Evolutionary conservation across 805 yeast genomes (phyloP).

Genomic region (Yamadazyma ubonensis): DNA sequence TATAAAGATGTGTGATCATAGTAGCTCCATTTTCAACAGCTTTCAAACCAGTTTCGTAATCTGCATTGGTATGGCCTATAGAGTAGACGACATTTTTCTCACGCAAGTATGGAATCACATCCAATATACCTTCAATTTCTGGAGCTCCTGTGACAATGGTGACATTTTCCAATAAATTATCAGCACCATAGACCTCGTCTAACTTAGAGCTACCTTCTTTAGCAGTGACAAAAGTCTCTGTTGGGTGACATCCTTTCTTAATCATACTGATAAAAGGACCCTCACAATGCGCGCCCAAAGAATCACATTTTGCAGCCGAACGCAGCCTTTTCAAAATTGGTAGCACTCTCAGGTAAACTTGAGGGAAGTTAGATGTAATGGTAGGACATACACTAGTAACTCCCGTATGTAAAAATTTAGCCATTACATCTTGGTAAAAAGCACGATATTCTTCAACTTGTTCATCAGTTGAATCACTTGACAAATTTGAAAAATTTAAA

Average conservation of each 20-base stretch:
- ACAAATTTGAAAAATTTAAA: conserved; percentile 47
- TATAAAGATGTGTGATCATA: conserved; percentile 61
- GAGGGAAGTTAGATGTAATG: conserved; percentile 50
- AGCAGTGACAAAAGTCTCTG: conserved; percentile 43
- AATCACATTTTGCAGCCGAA: conserved; percentile 34
- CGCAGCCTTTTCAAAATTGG: conserved; percentile 42
- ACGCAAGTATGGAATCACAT: conserved; percentile 36
- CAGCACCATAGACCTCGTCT: conserved; percentile 36
- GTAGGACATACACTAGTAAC: conserved; percentile 59
- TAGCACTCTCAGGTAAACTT: conserved; percentile 48
- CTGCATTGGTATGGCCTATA: conserved; percentile 49
- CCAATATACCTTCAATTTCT: conserved; percentile 47
- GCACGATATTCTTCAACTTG: conserved; percentile 31
- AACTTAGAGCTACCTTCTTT: conserved; percentile 28
- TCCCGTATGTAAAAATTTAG: conserved; percentile 48
- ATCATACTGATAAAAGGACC: conserved; percentile 54
- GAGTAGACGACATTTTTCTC: conserved; percentile 38
- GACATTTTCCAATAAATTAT: conserved; percentile 33
- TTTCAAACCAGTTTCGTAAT: conserved; percentile 34
- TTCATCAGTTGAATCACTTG: conserved; percentile 26
- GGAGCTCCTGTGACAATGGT: conserved; percentile 53
- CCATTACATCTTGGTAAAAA: conserved; percentile 45
- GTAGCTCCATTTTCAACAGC: conserved; percentile 53
- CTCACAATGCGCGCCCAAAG: conserved; percentile 59
- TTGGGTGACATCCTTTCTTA: conserved; percentile 53